Percentiles rank a stretch among this genome's conserved stretches.
Conservation (phyloP, 345 rosid genomes). For the Arabidopsis suecica region DNA sequence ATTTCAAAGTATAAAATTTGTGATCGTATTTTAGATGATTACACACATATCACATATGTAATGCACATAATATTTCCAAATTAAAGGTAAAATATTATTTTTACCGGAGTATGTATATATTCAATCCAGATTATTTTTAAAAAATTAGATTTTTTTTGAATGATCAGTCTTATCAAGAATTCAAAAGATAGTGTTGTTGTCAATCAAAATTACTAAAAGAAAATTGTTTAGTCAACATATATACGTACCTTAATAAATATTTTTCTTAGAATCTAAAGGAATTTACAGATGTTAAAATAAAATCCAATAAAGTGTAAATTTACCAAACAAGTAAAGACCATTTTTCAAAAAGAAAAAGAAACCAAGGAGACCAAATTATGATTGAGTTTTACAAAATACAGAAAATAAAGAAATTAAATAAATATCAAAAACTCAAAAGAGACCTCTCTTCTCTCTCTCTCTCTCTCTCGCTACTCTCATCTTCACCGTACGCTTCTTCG, state of each 20-base stretch:
- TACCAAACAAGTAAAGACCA: slow-evolving; percentile 32
- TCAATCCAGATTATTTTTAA: no score
- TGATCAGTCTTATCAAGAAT: no score
- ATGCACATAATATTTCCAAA: no score
- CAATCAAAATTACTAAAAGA: no score
- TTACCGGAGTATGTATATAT: no score
- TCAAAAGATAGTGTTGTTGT: no score
- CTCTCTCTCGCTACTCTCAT: slow-evolving; percentile 29
- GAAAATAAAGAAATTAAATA: not conserved
- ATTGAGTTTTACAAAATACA: slow-evolving; percentile 30
- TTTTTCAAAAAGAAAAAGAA: slow-evolving; percentile 38
- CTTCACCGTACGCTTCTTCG: slow-evolving; percentile 48
- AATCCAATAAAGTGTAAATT: slow-evolving; percentile 4
- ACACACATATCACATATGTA: no score
- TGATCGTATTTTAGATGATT: not conserved
- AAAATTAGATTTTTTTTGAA: no score
- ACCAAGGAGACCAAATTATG: slow-evolving; percentile 40
- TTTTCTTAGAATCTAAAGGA: not conserved
- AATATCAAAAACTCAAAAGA: slow-evolving; percentile 20
- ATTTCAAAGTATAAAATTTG: not conserved
- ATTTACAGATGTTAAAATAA: not conserved
- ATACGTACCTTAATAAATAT: not conserved
- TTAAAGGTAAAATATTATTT: no score
- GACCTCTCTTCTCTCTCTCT: slow-evolving; percentile 2
- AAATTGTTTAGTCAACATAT: no score